These are phyloP conservation scores for Pichia sp. DNA, from an alignment of 1,139 yeast species.

Conservation along the genomic window DNA sequence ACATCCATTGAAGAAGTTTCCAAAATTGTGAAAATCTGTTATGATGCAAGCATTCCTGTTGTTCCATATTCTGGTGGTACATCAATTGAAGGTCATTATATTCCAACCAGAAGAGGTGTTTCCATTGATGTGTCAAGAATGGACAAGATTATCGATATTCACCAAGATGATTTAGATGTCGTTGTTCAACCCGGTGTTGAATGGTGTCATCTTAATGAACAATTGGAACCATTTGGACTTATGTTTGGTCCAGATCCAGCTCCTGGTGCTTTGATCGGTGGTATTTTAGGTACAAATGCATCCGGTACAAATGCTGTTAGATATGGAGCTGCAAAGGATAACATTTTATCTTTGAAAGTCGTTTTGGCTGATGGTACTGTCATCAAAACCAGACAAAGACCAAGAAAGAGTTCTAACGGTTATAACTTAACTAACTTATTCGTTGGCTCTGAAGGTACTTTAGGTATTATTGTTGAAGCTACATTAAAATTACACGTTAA, in stretches of 20 bases:
- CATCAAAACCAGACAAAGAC: conserved; percentile 59
- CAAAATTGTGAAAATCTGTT: conserved; percentile 56
- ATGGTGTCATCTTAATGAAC: conserved; percentile 63
- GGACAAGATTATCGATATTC: conserved; percentile 51
- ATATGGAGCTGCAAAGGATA: conserved; percentile 73
- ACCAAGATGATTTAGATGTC: conserved; percentile 58
- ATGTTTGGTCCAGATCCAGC: conserved; percentile 77
- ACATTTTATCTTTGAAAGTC: conserved; percentile 48
- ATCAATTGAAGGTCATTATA: conserved; percentile 77
- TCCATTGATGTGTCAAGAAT: conserved; percentile 53
- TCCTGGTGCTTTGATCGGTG: conserved; percentile 71
- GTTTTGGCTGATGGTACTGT: conserved; percentile 70
- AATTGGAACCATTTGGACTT: conserved; percentile 42
- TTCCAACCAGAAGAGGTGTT: conserved; percentile 69
- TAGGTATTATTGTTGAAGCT: conserved; percentile 70
- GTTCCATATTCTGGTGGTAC: conserved; percentile 82
- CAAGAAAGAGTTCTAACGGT: conserved; percentile 67
- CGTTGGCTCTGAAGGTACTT: conserved; percentile 69
- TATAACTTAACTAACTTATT: conserved; percentile 65
- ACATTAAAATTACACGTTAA: conserved; percentile 57
- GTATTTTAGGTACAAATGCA: conserved; percentile 67
- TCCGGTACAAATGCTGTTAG: conserved; percentile 71
- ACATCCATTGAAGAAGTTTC: conserved; percentile 63
- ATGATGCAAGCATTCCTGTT: conserved; percentile 63
- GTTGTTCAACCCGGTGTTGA: conserved; percentile 72